These are phyloP conservation scores for Macrocystidia cucumis DNA, from an alignment of 1,284 basidiomycete species.

Conservation along the genomic window DNA sequence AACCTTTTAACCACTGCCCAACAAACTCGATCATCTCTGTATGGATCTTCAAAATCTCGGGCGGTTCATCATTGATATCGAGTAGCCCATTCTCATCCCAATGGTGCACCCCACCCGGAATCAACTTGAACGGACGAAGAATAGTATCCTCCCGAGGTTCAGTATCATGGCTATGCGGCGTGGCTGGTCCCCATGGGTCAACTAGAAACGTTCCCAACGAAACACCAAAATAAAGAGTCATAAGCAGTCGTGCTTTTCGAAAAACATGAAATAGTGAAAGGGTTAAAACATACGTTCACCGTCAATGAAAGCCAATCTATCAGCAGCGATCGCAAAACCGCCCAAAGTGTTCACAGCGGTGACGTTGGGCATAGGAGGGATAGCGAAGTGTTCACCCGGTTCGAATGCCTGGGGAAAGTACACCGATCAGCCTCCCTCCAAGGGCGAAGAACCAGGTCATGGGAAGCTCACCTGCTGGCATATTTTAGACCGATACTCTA, in stretches of 20 bases:
- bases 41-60: slow-evolving; percentile 78
- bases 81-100: slow-evolving; percentile 84
- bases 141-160: slow-evolving; percentile 64
- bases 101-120: slow-evolving; percentile 86
- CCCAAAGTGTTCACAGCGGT: slow-evolving; percentile 76
- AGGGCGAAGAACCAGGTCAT: no score
- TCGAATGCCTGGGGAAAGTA: slow-evolving; percentile 75
- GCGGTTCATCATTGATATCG: slow-evolving; percentile 63
- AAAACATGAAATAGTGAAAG: no score
- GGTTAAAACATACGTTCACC: slow-evolving; percentile 56
- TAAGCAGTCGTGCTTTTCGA: no score
- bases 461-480: slow-evolving; percentile 79
- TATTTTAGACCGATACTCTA: slow-evolving; percentile 75
- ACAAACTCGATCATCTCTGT: slow-evolving; percentile 79
- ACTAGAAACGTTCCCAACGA: slow-evolving; percentile 30
- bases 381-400: slow-evolving; percentile 65
- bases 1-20: slow-evolving; percentile 74
- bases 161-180: slow-evolving; percentile 81
- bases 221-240: not conserved
- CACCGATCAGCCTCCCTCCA: no score
- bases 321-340: slow-evolving; percentile 66
- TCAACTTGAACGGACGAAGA: slow-evolving; percentile 79
- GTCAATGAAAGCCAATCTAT: slow-evolving; percentile 82
- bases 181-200: slow-evolving; percentile 87
- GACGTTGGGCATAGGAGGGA: slow-evolving; percentile 73